phyloP scores from a whole-genome alignment of 306 rosid genomes.

The Crotalaria pallida region DNA sequence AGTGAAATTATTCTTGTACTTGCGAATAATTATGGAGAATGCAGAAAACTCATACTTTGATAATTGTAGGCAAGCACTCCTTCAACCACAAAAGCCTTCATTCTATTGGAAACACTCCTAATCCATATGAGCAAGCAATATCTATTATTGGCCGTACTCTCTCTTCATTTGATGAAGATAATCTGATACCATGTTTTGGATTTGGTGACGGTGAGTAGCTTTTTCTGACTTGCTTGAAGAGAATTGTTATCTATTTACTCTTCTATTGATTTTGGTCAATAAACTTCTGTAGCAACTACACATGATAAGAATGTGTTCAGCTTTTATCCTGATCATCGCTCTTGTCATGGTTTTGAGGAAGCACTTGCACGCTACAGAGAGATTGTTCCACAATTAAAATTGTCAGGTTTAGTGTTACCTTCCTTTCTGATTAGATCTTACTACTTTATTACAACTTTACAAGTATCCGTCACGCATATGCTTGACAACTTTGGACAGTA shows the following conservation, averaged over 20 bases:
- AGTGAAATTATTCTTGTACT: not conserved
- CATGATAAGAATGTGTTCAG: conserved; percentile 68
- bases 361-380: conserved; percentile 68
- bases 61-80: conserved; percentile 57
- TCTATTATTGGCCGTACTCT: conserved; percentile 76
- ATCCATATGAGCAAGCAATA: conserved; percentile 91
- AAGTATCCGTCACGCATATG: not conserved
- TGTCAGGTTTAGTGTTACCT: conserved; percentile 54
- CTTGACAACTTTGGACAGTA: not conserved
- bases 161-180: conserved; percentile 83
- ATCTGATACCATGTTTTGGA: conserved; percentile 88
- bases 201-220: conserved; percentile 77
- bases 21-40: not conserved
- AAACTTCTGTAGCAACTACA: conserved; percentile 60
- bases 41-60: conserved; percentile 17
- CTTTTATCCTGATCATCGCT: conserved; percentile 48
- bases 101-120: conserved; percentile 45
- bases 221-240: conserved; percentile 4
- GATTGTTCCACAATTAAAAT: conserved; percentile 58
- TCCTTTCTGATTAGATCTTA: conserved; percentile 2
- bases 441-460: not conserved
- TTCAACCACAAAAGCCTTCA: conserved; percentile 79
- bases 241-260: not conserved
- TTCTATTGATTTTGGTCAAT: conserved; percentile 11
- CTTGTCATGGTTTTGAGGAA: conserved; percentile 76